Evolutionary conservation across 2,329 filamentous ascomycete genomes (phyloP).

Genomic region (Diplodia intermedia): DNA sequence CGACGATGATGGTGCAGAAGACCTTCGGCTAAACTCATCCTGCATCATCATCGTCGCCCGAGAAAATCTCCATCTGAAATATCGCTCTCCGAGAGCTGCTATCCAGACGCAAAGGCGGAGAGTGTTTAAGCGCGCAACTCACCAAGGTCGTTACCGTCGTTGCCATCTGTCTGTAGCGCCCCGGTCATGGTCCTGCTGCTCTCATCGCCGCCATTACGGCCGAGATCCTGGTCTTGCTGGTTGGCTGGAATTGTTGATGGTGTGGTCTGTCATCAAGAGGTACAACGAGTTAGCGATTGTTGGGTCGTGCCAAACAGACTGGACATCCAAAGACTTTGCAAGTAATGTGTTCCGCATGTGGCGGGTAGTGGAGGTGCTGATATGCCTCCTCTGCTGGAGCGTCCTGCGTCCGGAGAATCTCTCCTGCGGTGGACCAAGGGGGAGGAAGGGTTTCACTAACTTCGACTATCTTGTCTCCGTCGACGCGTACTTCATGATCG

Average conservation of each 20-base stretch:
- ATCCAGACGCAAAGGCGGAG: not conserved
- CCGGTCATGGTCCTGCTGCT: conserved; percentile 28
- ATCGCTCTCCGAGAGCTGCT: not conserved
- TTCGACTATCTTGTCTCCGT: conserved; percentile 72
- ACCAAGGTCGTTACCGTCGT: conserved; percentile 31
- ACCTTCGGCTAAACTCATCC: not conserved
- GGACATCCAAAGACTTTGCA: conserved; percentile 31
- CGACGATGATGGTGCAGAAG: not conserved
- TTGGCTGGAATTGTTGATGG: conserved; percentile 16
- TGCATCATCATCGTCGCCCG: not conserved
- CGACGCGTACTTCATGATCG: conserved; percentile 73
- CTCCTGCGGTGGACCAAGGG: conserved; percentile 21
- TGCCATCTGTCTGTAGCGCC: conserved; percentile 25
- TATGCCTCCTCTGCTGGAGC: conserved; percentile 1
- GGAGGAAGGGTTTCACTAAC: conserved; percentile 42
- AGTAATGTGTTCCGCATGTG: conserved; percentile 20
- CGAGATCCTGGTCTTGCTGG: conserved; percentile 31
- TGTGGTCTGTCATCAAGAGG: conserved; percentile 18
- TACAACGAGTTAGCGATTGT: conserved; percentile 10
- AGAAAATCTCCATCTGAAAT: not conserved
- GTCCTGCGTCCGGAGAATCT: conserved; percentile 13
- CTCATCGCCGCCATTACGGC: conserved; percentile 19
- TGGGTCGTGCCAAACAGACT: conserved; percentile 1
- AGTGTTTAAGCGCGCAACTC: conserved; percentile 29
- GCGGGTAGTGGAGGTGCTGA: conserved; percentile 22